phyloP scores from a whole-genome alignment of 1,284 basidiomycete genomes.

The Gymnopus androsaceus region DNA sequence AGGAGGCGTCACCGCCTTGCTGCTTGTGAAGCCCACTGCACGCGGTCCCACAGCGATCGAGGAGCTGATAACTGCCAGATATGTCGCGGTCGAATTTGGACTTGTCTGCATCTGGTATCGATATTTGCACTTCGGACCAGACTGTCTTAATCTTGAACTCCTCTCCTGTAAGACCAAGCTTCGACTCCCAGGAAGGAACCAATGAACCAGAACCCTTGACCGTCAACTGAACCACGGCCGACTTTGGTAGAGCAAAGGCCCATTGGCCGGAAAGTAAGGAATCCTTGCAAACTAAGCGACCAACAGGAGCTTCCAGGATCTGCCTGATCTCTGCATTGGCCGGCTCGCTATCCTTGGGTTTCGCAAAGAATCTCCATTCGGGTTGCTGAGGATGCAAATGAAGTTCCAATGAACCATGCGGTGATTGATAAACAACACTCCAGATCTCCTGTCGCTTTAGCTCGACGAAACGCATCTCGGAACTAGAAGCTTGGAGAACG shows the following conservation, averaged over 20 bases:
- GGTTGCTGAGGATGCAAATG: conserved; percentile 75
- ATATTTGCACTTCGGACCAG: conserved; percentile 67
- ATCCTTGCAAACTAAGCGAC: conserved; percentile 64
- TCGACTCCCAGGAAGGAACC: conserved; percentile 84
- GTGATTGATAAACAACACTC: conserved; percentile 80
- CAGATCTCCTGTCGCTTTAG: conserved; percentile 88
- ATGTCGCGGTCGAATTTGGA: conserved; percentile 77
- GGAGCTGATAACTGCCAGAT: conserved; percentile 76
- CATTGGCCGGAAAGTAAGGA: conserved; percentile 73
- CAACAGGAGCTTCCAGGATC: conserved; percentile 76
- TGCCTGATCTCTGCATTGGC: conserved; percentile 82
- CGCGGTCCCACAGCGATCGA: conserved; percentile 89
- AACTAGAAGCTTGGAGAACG: conserved; percentile 59
- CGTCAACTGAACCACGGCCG: conserved; percentile 55
- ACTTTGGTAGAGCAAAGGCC: conserved; percentile 80
- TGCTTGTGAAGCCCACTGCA: conserved; percentile 84
- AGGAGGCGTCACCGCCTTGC: conserved; percentile 41
- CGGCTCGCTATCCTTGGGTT: conserved; percentile 67
- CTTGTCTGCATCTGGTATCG: conserved; percentile 51
- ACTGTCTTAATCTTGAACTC: conserved; percentile 70
- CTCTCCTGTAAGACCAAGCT: conserved; percentile 74
- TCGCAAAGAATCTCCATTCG: conserved; percentile 86
- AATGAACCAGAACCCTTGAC: conserved; percentile 71
- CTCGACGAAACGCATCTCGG: conserved; percentile 83
- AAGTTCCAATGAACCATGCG: conserved; percentile 74